Percentiles rank a stretch among this genome's conserved stretches.
Evolutionary conservation across 2,329 filamentous ascomycete genomes (phyloP).

Genomic region (Westerdykella aurantiaca): DNA sequence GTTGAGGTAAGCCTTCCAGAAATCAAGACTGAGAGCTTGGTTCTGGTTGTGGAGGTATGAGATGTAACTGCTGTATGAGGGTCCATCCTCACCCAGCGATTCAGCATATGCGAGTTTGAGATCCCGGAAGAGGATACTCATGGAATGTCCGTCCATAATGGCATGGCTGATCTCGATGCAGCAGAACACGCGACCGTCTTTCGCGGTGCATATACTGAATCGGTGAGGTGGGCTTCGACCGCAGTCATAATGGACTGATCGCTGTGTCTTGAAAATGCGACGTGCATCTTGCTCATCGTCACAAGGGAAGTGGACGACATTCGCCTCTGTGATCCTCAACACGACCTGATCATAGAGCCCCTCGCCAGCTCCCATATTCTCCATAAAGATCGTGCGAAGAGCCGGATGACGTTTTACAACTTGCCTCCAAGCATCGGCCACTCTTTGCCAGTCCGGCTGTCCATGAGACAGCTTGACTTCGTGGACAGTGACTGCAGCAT

Average conservation of each 20-base stretch:
- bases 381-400: conserved; percentile 29
- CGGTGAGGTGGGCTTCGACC: conserved; percentile 26
- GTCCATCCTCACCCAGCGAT: conserved; percentile 16
- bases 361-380: conserved; percentile 26
- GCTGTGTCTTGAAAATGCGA: conserved; percentile 15
- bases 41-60: conserved; percentile 22
- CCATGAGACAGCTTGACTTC: conserved; percentile 17
- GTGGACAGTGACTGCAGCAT: conserved; percentile 28
- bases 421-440: conserved; percentile 25
- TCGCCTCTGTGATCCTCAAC: conserved; percentile 20
- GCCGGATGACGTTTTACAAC: conserved; percentile 26
- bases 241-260: conserved; percentile 19
- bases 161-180: conserved; percentile 33
- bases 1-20: conserved; percentile 27
- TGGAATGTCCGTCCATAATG: conserved; percentile 34
- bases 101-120: conserved; percentile 24
- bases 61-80: conserved; percentile 31
- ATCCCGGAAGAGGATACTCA: conserved; percentile 26
- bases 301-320: conserved; percentile 21
- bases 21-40: conserved; percentile 22
- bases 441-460: conserved; percentile 8
- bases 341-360: conserved; percentile 31
- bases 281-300: conserved; percentile 17
- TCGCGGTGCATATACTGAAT: conserved; percentile 26
- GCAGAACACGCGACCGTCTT: conserved; percentile 17